Percentiles rank a stretch among this genome's conserved stretches.
phyloP scores from a whole-genome alignment of 2,329 filamentous ascomycete genomes.

The Monosporascus sp. region DNA sequence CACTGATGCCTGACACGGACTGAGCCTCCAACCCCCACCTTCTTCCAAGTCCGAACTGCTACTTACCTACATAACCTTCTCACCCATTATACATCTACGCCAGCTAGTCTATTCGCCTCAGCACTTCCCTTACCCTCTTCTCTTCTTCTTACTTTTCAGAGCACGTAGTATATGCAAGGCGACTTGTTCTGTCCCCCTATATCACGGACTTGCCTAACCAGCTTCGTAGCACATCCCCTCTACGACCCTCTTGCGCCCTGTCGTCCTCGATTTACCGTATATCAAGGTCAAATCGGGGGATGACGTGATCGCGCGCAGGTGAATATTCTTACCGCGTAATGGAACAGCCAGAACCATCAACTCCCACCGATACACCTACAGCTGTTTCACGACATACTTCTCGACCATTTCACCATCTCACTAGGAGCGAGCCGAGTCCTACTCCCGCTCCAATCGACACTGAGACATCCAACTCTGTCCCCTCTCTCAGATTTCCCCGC shows the following conservation, averaged over 20 bases:
- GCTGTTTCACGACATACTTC: slow-evolving; percentile 18
- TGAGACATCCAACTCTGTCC: slow-evolving; percentile 33
- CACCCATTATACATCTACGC: neutral
- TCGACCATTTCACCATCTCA: slow-evolving; percentile 9
- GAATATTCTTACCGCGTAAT: slow-evolving; percentile 41
- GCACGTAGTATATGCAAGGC: neutral
- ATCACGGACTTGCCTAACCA: neutral
- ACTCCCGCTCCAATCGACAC: slow-evolving; percentile 11
- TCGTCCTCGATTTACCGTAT: slow-evolving; percentile 23
- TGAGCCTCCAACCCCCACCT: no score
- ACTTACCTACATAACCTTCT: neutral
- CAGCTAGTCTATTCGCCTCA: neutral
- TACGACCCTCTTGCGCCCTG: slow-evolving; percentile 15
- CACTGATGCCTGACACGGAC: no score
- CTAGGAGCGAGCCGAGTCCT: slow-evolving; percentile 24
- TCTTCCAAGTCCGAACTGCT: no score
- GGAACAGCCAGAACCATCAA: slow-evolving; percentile 37
- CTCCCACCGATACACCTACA: slow-evolving; percentile 20
- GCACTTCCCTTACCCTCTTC: neutral
- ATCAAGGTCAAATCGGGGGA: slow-evolving; percentile 27
- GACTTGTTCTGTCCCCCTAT: neutral
- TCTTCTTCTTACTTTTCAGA: neutral
- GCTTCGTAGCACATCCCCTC: neutral
- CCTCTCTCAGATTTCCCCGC: slow-evolving; percentile 51
- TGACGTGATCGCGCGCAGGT: slow-evolving; percentile 31